phyloP scores from a whole-genome alignment of 805 yeast genomes.

The Sugiyamaella boreocaroliniensis region DNA sequence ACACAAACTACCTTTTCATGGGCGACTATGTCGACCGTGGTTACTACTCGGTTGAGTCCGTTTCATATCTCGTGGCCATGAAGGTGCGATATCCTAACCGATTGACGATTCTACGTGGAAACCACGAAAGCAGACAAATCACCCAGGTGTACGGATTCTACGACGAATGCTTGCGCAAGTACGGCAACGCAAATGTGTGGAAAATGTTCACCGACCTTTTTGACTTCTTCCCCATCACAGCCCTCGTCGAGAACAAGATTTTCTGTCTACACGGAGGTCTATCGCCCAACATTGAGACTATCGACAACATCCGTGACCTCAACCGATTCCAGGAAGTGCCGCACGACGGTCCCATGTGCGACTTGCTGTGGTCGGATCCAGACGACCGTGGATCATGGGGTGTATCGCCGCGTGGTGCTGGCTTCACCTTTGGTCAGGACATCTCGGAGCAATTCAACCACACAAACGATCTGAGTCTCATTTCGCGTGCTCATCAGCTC shows the following conservation, averaged over 20 bases:
- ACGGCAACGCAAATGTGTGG: conserved; percentile 93
- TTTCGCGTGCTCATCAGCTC: conserved; percentile 94
- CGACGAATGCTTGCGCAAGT: conserved; percentile 92
- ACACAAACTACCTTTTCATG: conserved; percentile 84
- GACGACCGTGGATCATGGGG: conserved; percentile 99
- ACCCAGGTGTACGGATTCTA: conserved; percentile 96
- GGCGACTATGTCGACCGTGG: conserved; percentile 91
- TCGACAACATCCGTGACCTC: conserved; percentile 88
- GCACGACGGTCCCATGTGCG: conserved; percentile 98
- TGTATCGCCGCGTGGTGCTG: conserved; percentile 97
- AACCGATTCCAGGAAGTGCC: conserved; percentile 96
- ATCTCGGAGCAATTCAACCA: conserved; percentile 93
- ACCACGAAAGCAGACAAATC: conserved; percentile 93
- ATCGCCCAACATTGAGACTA: conserved; percentile 92
- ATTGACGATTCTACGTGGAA: conserved; percentile 89
- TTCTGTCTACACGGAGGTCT: conserved; percentile 96
- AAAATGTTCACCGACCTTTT: conserved; percentile 86
- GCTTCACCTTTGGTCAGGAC: conserved; percentile 97
- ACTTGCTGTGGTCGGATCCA: conserved; percentile 92
- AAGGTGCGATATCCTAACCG: conserved; percentile 89
- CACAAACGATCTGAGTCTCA: conserved; percentile 76
- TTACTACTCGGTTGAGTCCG: conserved; percentile 84
- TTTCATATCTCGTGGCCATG: conserved; percentile 86
- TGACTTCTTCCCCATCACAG: conserved; percentile 93
- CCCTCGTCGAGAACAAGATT: conserved; percentile 85